Percentiles rank a stretch among this genome's conserved stretches.
These are phyloP conservation scores for Venturia asperata DNA, from an alignment of 2,329 filamentous ascomycete genomes.

Conservation along the genomic window DNA sequence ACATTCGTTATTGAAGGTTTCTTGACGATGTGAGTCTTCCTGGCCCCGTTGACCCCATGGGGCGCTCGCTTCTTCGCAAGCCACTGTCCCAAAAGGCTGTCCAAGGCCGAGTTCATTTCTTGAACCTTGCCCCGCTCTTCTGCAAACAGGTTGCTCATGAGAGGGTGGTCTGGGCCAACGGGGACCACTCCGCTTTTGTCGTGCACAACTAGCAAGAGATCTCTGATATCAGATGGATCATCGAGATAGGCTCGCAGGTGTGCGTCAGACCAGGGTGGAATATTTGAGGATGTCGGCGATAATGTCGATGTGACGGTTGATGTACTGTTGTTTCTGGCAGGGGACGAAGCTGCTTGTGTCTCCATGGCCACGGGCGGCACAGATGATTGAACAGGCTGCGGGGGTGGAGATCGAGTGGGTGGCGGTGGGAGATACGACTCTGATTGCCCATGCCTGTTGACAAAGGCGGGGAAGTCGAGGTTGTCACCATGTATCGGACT, in stretches of 20 bases:
- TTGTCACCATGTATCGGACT: not conserved
- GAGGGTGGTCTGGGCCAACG: slow-evolving; percentile 74
- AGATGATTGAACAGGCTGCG: slow-evolving; percentile 11
- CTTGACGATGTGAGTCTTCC: not conserved
- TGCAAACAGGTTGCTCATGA: slow-evolving; percentile 71
- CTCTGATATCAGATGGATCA: slow-evolving; percentile 66
- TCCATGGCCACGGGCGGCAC: not conserved
- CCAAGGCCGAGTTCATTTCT: slow-evolving; percentile 83
- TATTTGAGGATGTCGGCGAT: slow-evolving; percentile 6
- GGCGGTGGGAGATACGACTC: slow-evolving; percentile 5
- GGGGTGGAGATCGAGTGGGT: slow-evolving; percentile 16
- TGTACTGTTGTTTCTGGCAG: slow-evolving; percentile 15
- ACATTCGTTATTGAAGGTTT: slow-evolving; percentile 6
- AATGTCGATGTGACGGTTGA: slow-evolving; percentile 6
- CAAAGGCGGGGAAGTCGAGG: not conserved
- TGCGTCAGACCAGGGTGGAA: slow-evolving; percentile 74
- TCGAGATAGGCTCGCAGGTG: slow-evolving; percentile 86
- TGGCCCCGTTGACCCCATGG: not conserved
- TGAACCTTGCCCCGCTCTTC: slow-evolving; percentile 80
- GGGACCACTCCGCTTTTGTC: slow-evolving; percentile 80
- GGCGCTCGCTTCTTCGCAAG: slow-evolving; percentile 42
- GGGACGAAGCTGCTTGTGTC: not conserved
- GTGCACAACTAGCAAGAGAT: slow-evolving; percentile 85
- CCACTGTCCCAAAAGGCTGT: slow-evolving; percentile 79
- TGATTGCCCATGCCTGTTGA: not conserved